Conservation (phyloP, 306 rosid genomes). For the cucumber (Cucumis sativus) region DNA sequence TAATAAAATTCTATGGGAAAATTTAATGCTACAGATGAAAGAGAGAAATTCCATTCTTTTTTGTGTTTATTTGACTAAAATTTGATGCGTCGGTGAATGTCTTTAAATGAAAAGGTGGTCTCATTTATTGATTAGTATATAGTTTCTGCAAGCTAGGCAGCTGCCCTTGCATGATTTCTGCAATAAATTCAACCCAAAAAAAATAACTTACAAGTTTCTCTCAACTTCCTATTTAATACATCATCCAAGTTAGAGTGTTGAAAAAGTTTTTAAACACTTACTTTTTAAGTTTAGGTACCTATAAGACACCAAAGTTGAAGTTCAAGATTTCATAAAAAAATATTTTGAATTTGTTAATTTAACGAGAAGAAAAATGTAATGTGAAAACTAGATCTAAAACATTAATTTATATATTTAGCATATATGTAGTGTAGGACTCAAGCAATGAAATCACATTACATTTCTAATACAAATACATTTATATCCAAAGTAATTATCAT, state of each 20-base stretch:
- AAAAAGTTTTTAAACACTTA: no score
- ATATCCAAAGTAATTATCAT: no score
- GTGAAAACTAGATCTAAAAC: background rate
- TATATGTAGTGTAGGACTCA: background rate
- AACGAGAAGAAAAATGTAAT: background rate
- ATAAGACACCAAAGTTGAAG: no score
- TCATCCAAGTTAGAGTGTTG: no score
- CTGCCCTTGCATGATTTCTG: background rate
- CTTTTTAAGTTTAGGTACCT: no score
- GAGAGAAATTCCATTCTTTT: constrained; percentile 8
- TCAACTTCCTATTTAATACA: no score
- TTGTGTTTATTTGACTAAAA: background rate
- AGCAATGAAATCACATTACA: background rate
- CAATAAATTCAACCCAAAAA: background rate
- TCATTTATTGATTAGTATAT: constrained; percentile 33
- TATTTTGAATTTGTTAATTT: no score
- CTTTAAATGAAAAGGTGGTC: constrained; percentile 7
- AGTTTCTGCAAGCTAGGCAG: constrained; percentile 15
- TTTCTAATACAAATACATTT: background rate
- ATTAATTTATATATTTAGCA: background rate
- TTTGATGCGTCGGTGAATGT: constrained; percentile 57
- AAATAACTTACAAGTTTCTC: no score
- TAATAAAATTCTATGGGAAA: constrained; percentile 11
- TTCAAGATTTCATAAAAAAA: no score
- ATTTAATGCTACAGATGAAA: constrained; percentile 20